Evolutionary conservation across 2,329 filamentous ascomycete genomes (phyloP).

Genomic region (Curvularia sp.): DNA sequence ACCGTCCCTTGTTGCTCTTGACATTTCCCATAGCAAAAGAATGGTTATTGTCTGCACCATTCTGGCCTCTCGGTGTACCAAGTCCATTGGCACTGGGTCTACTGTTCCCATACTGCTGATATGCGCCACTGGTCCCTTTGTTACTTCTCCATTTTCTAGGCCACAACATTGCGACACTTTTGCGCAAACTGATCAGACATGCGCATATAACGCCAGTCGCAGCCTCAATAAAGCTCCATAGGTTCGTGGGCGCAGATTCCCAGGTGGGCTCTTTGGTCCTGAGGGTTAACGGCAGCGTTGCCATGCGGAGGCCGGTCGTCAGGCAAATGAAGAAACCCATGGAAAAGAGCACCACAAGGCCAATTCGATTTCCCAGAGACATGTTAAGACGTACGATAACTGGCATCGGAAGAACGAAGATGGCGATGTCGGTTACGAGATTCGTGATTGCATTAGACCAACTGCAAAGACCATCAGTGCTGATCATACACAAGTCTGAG

Average conservation of each 20-base stretch:
- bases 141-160: conserved; percentile 25
- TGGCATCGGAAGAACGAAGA: conserved; percentile 35
- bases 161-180: conserved; percentile 23
- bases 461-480: conserved; percentile 10
- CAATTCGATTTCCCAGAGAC: conserved; percentile 27
- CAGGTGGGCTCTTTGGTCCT: conserved; percentile 29
- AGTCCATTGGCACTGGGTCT: not conserved
- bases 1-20: conserved; percentile 9
- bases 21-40: conserved; percentile 12
- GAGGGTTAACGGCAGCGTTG: conserved; percentile 29
- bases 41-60: not conserved
- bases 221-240: conserved; percentile 42
- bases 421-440: conserved; percentile 29
- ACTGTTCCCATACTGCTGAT: conserved; percentile 13
- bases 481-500: not conserved
- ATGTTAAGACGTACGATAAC: conserved; percentile 33
- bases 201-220: conserved; percentile 39
- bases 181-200: conserved; percentile 37
- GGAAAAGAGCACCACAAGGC: conserved; percentile 33
- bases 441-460: conserved; percentile 33
- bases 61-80: not conserved
- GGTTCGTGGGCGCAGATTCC: conserved; percentile 37
- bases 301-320: conserved; percentile 38
- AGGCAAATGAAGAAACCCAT: conserved; percentile 41
- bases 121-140: conserved; percentile 13